Evolutionary conservation across 352 stramenopile genomes (phyloP).

Genomic region (Achlya hypogyna): DNA sequence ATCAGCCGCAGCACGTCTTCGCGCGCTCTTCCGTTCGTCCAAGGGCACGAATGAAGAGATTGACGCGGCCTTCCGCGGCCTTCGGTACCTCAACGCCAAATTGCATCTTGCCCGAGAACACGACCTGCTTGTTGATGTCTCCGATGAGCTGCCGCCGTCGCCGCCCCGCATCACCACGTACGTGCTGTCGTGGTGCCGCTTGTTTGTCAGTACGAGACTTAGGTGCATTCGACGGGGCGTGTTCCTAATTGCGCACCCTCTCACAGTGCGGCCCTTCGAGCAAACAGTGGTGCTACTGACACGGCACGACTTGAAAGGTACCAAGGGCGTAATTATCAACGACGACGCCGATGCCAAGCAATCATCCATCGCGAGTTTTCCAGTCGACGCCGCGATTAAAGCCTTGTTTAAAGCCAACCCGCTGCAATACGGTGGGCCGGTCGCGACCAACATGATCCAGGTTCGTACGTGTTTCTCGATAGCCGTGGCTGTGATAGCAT

Average conservation of each 20-base stretch:
- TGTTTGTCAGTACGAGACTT: slow-evolving; percentile 8
- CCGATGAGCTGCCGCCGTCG: not conserved
- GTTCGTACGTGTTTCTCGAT: slow-evolving; percentile 21
- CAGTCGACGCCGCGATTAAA: slow-evolving; percentile 48
- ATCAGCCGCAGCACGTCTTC: slow-evolving; percentile 17
- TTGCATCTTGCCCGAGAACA: slow-evolving; percentile 11
- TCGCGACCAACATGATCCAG: slow-evolving; percentile 53
- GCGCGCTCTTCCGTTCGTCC: slow-evolving; percentile 31
- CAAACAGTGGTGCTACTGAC: slow-evolving; percentile 68
- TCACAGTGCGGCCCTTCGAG: slow-evolving; percentile 60
- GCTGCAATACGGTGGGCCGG: slow-evolving; percentile 48
- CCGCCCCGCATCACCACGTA: slow-evolving; percentile 16
- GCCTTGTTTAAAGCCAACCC: slow-evolving; percentile 48
- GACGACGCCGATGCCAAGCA: slow-evolving; percentile 32
- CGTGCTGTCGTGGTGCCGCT: not conserved
- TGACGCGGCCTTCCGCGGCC: not conserved
- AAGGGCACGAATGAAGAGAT: not conserved
- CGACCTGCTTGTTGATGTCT: not conserved
- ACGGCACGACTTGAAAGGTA: slow-evolving; percentile 39
- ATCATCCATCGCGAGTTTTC: slow-evolving; percentile 45
- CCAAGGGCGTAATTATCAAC: slow-evolving; percentile 72
- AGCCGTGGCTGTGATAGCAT: not conserved
- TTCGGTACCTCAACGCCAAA: slow-evolving; percentile 14
- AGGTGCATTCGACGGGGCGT: slow-evolving; percentile 31
- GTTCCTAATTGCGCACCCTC: slow-evolving; percentile 66